Conservation (phyloP, 2,329 filamentous ascomycete genomes). For the Teratosphaeriaceae sp. region DNA sequence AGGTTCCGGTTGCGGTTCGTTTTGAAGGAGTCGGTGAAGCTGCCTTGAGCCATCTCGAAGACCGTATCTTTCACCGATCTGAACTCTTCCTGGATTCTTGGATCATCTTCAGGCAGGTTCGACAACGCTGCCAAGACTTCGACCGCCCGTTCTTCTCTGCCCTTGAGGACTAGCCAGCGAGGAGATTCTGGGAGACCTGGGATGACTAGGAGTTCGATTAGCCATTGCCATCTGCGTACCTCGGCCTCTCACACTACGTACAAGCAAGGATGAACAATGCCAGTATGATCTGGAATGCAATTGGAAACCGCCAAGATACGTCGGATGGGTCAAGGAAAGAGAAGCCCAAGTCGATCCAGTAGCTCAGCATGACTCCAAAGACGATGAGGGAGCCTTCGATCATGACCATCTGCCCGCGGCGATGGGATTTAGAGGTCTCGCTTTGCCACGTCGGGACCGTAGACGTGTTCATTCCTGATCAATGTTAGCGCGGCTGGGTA, state of each 20-base stretch:
- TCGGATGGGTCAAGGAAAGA: conserved; percentile 34
- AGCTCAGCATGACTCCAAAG: conserved; percentile 43
- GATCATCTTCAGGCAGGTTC: conserved; percentile 40
- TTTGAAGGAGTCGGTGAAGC: conserved; percentile 24
- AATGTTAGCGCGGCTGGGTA: conserved; percentile 22
- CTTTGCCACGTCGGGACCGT: conserved; percentile 48
- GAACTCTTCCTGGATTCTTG: conserved; percentile 42
- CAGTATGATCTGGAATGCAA: conserved; percentile 51
- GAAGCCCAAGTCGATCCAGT: conserved; percentile 46
- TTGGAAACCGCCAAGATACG: conserved; percentile 50
- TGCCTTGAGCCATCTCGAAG: conserved; percentile 34
- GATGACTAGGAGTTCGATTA: conserved; percentile 21
- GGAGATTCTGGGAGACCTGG: conserved; percentile 51
- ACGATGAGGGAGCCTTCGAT: conserved; percentile 48
- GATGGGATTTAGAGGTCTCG: conserved; percentile 46
- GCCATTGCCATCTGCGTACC: no score
- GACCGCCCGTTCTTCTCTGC: conserved; percentile 46
- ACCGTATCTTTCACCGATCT: conserved; percentile 48
- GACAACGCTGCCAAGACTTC: conserved; percentile 42
- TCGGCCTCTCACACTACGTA: no score
- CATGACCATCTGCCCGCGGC: conserved; percentile 47
- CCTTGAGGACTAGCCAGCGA: conserved; percentile 52
- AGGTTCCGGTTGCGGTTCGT: conserved; percentile 29
- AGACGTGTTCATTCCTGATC: conserved; percentile 42
- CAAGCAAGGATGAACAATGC: conserved; percentile 43